Evolutionary conservation across 768 basidiomycete genomes (phyloP), one percentile per base, ranked within the genome.

Genomic region (Albatrellus ellisii): DNA sequence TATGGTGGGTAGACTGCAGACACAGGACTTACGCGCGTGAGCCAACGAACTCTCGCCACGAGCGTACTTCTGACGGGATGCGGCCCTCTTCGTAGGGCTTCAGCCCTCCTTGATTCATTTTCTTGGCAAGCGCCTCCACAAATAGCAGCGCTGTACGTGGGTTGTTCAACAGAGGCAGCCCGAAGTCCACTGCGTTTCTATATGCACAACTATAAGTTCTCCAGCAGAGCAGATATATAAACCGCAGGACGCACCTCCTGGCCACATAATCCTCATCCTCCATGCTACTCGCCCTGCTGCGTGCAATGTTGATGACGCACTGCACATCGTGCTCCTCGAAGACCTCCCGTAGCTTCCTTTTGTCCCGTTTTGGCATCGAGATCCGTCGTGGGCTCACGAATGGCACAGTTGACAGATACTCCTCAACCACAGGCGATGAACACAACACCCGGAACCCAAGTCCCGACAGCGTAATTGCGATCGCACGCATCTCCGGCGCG

Each of bases 261-360:
- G 95, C 94, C 36, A 97, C 92, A 54, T 99, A 99, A 53, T 98
- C 91, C 57, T 97, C 88, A 56, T 98, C 95, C 10, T 77, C 68
- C 10, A 79, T 75, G 52, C 77, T 75, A 31, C 63, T 66, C 26
- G 81, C 92, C 5, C 90, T 79, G 42, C 73, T 64, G 54, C 79
- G 76, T 9, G 94, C 81, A 39, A 99, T 71, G 64, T 98, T 97
- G 62, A 98, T 77, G 32, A 99, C 95, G 36, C 78, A 81, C 55
- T 90, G 83, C 52, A 99, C 94, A 50, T 97, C 87, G 59, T 82
- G 83, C 60, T 94, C 85, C 59, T 89, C 86, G 48, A 88, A 92
- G 10, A 94, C 94, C 58, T 90, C 82, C 26, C 88, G 81, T 12
- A 98, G 69, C 60, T 87, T 90, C 36, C 95, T 73, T 70, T 99